A percentile compares a stretch with the other conserved stretches of the same genome.
Conservation (phyloP, 176 grass and related monocot genomes). For the Thinopyrum elongatum region DNA sequence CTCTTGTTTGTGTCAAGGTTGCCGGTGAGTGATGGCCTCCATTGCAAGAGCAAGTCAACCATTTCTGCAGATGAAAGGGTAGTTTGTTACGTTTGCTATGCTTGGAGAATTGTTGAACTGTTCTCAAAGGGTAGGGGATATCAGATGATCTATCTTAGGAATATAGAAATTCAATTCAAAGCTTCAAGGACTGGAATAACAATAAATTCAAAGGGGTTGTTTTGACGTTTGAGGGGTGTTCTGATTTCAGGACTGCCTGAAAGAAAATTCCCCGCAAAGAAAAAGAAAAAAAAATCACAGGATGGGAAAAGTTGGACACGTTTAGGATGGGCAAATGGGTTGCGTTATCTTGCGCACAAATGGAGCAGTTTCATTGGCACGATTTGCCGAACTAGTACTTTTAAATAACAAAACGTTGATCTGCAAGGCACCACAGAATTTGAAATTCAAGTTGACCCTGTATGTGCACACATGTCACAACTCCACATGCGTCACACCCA, state of each 20-base stretch:
- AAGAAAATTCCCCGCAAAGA: no score
- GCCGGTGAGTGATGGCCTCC: slow-evolving; percentile 15
- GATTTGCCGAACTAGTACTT: background rate
- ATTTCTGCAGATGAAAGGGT: slow-evolving; percentile 21
- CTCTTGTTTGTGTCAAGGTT: slow-evolving; percentile 15
- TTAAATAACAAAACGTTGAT: background rate
- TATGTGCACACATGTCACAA: background rate
- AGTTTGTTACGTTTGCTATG: background rate
- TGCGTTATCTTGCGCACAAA: background rate
- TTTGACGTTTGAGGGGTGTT: no score
- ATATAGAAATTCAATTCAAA: background rate
- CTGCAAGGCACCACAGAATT: background rate
- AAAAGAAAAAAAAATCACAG: background rate
- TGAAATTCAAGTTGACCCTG: background rate
- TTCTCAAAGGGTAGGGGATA: background rate
- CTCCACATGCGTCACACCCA: background rate
- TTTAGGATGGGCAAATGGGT: background rate
- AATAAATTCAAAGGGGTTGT: background rate
- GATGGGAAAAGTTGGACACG: background rate
- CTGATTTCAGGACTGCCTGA: no score
- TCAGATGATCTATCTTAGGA: background rate
- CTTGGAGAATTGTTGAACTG: background rate
- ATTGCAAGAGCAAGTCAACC: slow-evolving; percentile 36
- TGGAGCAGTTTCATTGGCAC: background rate
- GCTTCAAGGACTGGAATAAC: background rate